Evolutionary conservation across 257 asterid genomes (phyloP).

Genomic region (Anisodus tanguticus): DNA sequence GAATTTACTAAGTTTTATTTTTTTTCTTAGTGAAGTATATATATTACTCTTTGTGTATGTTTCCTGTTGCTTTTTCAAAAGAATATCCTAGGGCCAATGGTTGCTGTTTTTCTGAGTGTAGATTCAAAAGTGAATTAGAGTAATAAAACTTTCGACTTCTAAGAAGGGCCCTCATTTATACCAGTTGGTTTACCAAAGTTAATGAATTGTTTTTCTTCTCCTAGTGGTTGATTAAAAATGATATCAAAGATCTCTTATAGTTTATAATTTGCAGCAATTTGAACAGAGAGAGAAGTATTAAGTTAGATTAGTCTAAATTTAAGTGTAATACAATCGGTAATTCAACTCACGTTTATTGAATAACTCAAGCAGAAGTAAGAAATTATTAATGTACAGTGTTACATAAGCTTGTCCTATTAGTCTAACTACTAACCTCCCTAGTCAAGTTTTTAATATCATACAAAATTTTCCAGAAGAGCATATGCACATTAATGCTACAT

Average conservation of each 20-base stretch:
- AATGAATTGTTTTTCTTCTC: background rate
- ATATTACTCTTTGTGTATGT: background rate
- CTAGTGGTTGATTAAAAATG: background rate
- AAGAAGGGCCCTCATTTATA: background rate
- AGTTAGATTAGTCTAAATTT: background rate
- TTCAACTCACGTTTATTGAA: background rate
- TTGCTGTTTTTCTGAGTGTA: background rate
- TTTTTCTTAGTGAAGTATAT: background rate
- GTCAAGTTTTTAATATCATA: too few relatives aligned
- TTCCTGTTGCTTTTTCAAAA: background rate
- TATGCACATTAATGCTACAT: background rate
- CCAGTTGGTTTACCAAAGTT: conserved; percentile 3
- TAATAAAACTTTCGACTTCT: background rate
- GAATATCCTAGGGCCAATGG: background rate
- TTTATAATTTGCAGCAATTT: background rate
- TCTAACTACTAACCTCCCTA: background rate
- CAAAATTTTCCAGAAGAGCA: background rate
- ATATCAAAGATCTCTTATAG: background rate
- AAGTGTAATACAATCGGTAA: background rate
- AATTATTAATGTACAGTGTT: background rate
- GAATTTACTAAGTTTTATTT: background rate
- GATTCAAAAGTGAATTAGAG: background rate
- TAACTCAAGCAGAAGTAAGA: too few relatives aligned
- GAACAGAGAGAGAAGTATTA: background rate
- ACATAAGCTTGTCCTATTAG: background rate